Base-by-base conservation (phyloP, 2,329 filamentous ascomycete species). In the Metarhizium humberi region DNA sequence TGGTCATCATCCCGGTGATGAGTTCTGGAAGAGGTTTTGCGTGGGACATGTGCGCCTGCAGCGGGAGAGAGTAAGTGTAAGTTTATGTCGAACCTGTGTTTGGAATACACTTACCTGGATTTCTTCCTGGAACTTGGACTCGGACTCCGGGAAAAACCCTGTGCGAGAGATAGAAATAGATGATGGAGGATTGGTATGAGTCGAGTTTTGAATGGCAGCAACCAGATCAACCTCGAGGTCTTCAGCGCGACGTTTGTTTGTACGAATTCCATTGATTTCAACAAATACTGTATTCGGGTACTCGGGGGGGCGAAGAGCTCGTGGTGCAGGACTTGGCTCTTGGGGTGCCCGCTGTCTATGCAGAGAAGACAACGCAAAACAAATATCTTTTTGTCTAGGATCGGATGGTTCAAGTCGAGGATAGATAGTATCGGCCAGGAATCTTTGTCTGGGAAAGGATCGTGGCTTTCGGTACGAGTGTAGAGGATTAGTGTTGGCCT, bases 201-300 rank as follows among this genome's bases (percentile, higher is more conserved):
- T 29, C 10, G 38, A 51, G 45, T 56, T 56, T 55, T 61, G 59
- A 40, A 59, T 40, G 36, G 63, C 58, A 54, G 61, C 63, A 60
- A 67, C 59, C 55, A 70, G 59, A 55, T 68, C 66, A 52, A 66
- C 58, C 60, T 69, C 68, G 45, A 62, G 57, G 52, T 65, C 58
- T 60, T 67, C 50, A 53, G 67, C 65, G 54, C 53, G 60, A 55
- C 67, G 65, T 56, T 69, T 68, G 59, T 58, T 64, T 51, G 63
- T 64, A 51, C 56, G 56, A 57, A 49, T 62, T 58, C 65, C 67
- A 68, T 68, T 60, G 62, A 64, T 62, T 46, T 56, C 53, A 47
- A 60, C 53, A 45, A 58, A 53, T 8, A 52, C 52, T 25, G 57
- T 45, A 40, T 16, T 36, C 40, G 50, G 20, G 47, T 46, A 42